These are phyloP conservation scores for Melaleuca alternifolia DNA, from an alignment of 345 rosid species.

Conservation along the genomic window DNA sequence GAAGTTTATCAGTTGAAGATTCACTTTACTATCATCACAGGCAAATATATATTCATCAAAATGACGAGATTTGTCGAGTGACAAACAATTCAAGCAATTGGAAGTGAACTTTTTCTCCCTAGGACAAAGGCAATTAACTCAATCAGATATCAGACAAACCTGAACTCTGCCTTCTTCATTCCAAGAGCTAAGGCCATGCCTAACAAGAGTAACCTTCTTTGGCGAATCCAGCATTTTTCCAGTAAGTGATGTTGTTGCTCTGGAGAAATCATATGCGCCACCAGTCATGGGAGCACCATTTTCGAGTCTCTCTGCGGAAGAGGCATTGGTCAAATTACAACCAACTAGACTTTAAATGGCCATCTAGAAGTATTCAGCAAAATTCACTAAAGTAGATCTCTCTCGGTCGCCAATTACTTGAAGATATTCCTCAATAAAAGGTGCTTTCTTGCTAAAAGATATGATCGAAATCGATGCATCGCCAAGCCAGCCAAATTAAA, in stretches of 20 bases:
- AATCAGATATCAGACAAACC: slow-evolving; percentile 20
- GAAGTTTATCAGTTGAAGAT: neutral
- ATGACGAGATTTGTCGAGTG: neutral
- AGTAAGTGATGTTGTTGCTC: slow-evolving; percentile 39
- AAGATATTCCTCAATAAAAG: neutral
- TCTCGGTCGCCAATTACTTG: neutral
- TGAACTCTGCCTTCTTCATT: slow-evolving; percentile 54
- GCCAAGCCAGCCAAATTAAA: neutral
- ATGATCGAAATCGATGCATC: neutral
- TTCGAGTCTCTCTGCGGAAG: slow-evolving; percentile 17
- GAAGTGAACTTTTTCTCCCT: neutral
- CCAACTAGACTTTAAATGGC: neutral
- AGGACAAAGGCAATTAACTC: neutral
- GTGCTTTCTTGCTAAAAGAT: neutral
- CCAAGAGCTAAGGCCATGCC: slow-evolving; percentile 77
- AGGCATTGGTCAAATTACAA: neutral
- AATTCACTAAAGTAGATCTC: neutral
- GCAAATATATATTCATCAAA: neutral
- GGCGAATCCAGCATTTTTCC: slow-evolving; percentile 15
- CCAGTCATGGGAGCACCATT: slow-evolving; percentile 31
- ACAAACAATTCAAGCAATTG: neutral
- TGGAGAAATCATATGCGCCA: slow-evolving; percentile 43
- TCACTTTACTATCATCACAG: neutral
- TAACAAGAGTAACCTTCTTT: slow-evolving; percentile 49
- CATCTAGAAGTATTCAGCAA: neutral